A percentile compares a stretch with the other conserved stretches of the same genome.
Evolutionary conservation across 1,139 yeast genomes (phyloP).

Genomic region (Petasospora rhodanensis): DNA sequence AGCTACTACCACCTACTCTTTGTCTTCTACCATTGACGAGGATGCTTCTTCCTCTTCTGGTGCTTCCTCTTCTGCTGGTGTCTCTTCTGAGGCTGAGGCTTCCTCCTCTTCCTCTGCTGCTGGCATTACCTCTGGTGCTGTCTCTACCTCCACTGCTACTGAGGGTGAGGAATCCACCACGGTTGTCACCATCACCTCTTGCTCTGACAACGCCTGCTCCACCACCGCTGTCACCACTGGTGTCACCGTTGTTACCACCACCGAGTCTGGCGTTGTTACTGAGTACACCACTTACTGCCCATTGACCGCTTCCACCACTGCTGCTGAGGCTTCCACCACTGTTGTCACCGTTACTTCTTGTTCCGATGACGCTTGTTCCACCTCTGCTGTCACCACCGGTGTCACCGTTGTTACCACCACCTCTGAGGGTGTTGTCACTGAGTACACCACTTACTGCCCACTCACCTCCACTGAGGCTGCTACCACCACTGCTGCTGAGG

Average conservation of each 20-base stretch:
- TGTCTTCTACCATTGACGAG: conserved; percentile 13
- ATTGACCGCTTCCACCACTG: conserved; percentile 15
- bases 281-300: conserved; percentile 34
- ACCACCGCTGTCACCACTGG: conserved; percentile 19
- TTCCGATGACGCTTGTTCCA: conserved; percentile 31
- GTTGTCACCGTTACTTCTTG: conserved; percentile 26
- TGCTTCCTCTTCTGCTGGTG: conserved; percentile 8
- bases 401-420: conserved; percentile 25
- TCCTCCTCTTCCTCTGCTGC: conserved; percentile 7
- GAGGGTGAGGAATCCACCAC: conserved; percentile 10
- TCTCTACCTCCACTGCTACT: conserved; percentile 16
- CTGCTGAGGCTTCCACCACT: conserved; percentile 9
- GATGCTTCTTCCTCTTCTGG: conserved; percentile 10
- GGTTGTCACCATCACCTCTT: conserved; percentile 21
- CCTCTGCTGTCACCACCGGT: conserved; percentile 14
- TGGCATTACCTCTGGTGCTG: conserved; percentile 6
- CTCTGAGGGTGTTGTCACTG: conserved; percentile 25
- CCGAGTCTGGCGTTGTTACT: conserved; percentile 26
- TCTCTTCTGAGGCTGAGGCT: conserved; percentile 7
- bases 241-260: conserved; percentile 12
- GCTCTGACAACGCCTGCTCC: conserved; percentile 20
- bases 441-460: conserved; percentile 34
- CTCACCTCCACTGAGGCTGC: conserved; percentile 13
- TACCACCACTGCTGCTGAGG: conserved; percentile 5
- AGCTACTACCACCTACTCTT: conserved; percentile 11